Base-by-base conservation (phyloP, 768 basidiomycete species). In the Russula earlei region DNA sequence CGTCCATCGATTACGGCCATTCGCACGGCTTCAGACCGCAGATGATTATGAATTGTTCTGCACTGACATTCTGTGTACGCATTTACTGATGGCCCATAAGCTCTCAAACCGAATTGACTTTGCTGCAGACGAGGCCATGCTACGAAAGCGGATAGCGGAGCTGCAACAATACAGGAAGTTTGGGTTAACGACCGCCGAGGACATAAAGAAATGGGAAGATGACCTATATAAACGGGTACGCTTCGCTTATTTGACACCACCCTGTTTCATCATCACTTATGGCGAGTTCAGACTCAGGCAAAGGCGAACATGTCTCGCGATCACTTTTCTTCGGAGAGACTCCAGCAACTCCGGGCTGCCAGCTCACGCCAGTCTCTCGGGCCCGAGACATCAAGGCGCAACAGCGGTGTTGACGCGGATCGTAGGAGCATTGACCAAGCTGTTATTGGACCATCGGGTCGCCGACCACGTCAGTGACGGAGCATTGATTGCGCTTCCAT, bases 11-110 rank as follows among this genome's bases (percentile, higher is more conserved):
- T 77, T 94, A 52, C 87, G 94, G 61, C 90, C 92, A 3, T 97
- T 97, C 68, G 82, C 95, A 25, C 82, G 85, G 51, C 72, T 98
- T 34, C 93, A 96, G 67, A 93, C 91, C 0, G 85, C 87, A 1
- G 83, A 88, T 56, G 95, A 99, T 65, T 94, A 86, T 63, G 96
- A 99, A 67, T 76, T 76, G 3, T 89, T 98, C 66, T 76, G 85
- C 5, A 79, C 91, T 11, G 95, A 96, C 53, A 79, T 98, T 56
- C 76, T 97, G 24, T 97, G 94, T 97, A 74, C 49, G 87, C 9
- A 33, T 20, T 46, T 33, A 34, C 68, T 2, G 22, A 49, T 31
- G 15, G 4, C 24, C 42, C 43, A 4, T 44, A 4, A 34, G 60
- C 33, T 5, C 12, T n/a, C n/a, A n/a, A n/a, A n/a, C n/a, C n/a